Base-by-base conservation (phyloP, 164 flowering plant genomes). In the Berberis thunbergii region DNA sequence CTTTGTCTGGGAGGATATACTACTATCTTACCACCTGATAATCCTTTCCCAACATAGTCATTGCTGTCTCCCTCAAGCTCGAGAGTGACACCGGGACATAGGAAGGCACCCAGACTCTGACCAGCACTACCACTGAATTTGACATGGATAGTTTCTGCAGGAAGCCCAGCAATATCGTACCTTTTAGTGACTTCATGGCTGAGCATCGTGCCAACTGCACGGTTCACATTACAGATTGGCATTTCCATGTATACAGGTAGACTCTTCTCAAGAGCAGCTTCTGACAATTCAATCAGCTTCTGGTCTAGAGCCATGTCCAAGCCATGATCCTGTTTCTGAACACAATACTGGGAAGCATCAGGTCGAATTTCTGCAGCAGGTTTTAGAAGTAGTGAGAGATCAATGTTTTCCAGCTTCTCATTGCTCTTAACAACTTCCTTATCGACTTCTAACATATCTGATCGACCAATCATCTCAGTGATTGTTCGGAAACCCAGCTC, bases 21-120 rank as follows among this genome's bases (percentile, higher is more conserved):
- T 57, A 89, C 85, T 69, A 95, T 83, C 76, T 88, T 95, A 2
- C 99, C 99, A 60, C 99, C 99, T 1, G 98, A 95, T 63, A 95
- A 74, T 43, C 99, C 99, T 75, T 95, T 95, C 1, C 99, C 99
- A 63, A 95, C 99, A 79, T 95, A 95, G 63, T 95, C 99, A 75
- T 95, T 95, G 77, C 98, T 81, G 72, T 95, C 99, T 61, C 99
- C 99, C 79, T 95, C 99, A 57, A 95, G 96, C 79, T 95, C 99
- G 49, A 95, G 79, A 60, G 76, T 80, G 66, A 95, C 84, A 41
- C 99, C 99, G 12, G 97, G 80, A 71, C 92, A 89, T 9, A 95
- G 96, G 75, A 95, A 95, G 55, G 99, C 99, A 58, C 99, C 99
- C 60, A 95, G 73, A 64, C 99, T 95, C 80, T 95, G 99, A 4